phyloP scores from a whole-genome alignment of 495 filamentous ascomycete species.

The Massariosphaeria phaeospora region DNA sequence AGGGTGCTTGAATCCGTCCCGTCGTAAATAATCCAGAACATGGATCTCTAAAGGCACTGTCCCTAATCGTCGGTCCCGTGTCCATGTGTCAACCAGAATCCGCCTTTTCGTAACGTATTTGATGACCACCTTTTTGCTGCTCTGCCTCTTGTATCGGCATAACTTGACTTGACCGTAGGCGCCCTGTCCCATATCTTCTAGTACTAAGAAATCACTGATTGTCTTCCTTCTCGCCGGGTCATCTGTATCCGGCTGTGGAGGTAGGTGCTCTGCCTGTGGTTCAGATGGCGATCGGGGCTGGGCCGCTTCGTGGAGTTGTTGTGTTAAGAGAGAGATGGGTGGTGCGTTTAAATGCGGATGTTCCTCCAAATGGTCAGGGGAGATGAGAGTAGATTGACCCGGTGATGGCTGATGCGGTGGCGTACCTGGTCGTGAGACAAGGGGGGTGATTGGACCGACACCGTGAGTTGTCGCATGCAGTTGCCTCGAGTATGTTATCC shows the following conservation, averaged over 20 bases:
- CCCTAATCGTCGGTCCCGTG: slow-evolving; percentile 86
- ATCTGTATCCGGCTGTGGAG: slow-evolving; percentile 2
- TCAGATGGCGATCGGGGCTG: slow-evolving; percentile 12
- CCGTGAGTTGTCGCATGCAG: slow-evolving; percentile 66
- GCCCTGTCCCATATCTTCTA: slow-evolving; percentile 98
- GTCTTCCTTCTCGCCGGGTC: slow-evolving; percentile 59
- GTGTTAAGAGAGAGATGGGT: slow-evolving; percentile 57
- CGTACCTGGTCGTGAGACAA: slow-evolving; percentile 55
- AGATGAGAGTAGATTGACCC: slow-evolving; percentile 55
- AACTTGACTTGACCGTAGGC: slow-evolving; percentile 98
- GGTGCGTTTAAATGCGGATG: slow-evolving; percentile 6
- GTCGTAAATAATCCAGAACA: slow-evolving; percentile 86
- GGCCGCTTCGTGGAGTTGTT: slow-evolving; percentile 65
- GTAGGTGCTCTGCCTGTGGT: slow-evolving; percentile 34
- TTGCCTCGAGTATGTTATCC: slow-evolving; percentile 94
- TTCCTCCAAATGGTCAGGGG: slow-evolving; percentile 19
- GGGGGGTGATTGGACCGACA: slow-evolving; percentile 53
- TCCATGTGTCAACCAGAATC: slow-evolving; percentile 98
- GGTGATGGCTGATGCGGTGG: slow-evolving; percentile 73
- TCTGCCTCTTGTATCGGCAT: slow-evolving; percentile 75
- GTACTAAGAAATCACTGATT: slow-evolving; percentile 83
- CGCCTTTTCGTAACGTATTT: slow-evolving; percentile 97
- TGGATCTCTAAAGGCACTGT: slow-evolving; percentile 98
- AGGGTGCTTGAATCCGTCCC: slow-evolving; percentile 80
- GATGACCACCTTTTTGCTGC: slow-evolving; percentile 77